Conservation (phyloP, 1,284 basidiomycete genomes). For the Ustilago vetiveriae region DNA sequence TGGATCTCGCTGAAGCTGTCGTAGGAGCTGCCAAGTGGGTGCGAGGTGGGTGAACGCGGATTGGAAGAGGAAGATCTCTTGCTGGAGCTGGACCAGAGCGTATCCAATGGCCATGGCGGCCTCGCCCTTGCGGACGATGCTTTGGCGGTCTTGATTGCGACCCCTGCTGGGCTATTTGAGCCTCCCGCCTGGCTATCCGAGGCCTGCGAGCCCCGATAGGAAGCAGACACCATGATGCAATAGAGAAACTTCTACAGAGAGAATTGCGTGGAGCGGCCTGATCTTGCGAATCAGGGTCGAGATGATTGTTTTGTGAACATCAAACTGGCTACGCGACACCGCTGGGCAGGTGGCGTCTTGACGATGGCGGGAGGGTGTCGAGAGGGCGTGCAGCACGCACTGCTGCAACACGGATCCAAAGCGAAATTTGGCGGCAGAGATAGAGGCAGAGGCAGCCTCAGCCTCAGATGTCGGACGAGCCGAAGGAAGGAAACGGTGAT, state of each 20-base stretch:
- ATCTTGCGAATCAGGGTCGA: too few species aligned
- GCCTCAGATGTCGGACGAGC: neutral
- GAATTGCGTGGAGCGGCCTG: too few species aligned
- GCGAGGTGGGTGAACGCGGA: constrained; percentile 10
- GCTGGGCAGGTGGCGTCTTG: too few species aligned
- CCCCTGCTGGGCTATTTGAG: constrained; percentile 4
- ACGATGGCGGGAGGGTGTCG: too few species aligned
- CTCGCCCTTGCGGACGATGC: constrained; percentile 12
- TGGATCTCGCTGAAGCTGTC: constrained; percentile 18
- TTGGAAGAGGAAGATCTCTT: constrained; percentile 14
- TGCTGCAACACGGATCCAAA: too few species aligned
- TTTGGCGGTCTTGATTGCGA: constrained; percentile 14
- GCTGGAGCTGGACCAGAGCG: constrained; percentile 31
- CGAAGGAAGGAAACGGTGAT: neutral
- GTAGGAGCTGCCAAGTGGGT: constrained; percentile 10
- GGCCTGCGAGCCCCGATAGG: constrained; percentile 9
- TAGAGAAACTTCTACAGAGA: too few species aligned
- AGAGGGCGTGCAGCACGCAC: too few species aligned
- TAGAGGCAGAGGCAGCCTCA: neutral
- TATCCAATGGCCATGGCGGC: constrained; percentile 42
- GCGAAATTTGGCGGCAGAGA: neutral
- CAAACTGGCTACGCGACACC: too few species aligned
- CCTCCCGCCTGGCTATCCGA: neutral
- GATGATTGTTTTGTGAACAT: too few species aligned
- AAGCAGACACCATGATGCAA: constrained; percentile 11